Conservation (phyloP, 176 grass and related monocot genomes). For the Zea mays region DNA sequence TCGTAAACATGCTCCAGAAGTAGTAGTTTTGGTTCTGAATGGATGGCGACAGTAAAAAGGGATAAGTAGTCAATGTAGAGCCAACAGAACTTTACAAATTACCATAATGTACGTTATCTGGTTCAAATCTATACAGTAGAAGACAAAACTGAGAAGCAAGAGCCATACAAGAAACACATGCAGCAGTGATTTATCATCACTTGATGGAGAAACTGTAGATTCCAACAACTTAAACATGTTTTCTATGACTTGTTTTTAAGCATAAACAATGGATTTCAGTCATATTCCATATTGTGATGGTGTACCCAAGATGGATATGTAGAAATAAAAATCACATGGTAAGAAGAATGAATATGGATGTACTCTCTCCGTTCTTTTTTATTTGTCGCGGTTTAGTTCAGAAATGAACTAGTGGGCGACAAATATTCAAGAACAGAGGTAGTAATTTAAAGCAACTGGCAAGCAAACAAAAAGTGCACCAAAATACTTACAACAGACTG, state of each 20-base stretch:
- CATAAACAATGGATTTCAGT: background rate
- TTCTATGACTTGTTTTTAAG: conserved; percentile 1
- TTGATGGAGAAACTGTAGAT: background rate
- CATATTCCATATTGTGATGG: background rate
- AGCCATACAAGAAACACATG: conserved; percentile 3
- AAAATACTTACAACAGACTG: conserved; percentile 68
- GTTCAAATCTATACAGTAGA: background rate
- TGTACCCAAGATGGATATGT: background rate
- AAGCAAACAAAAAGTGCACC: background rate
- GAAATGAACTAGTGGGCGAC: too few species aligned
- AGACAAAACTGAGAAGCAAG: background rate
- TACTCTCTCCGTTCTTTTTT: too few species aligned
- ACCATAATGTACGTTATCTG: background rate
- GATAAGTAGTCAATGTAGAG: background rate
- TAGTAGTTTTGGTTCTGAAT: background rate
- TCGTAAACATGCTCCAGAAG: background rate
- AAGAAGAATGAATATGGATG: background rate
- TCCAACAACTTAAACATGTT: conserved; percentile 4
- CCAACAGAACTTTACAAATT: background rate
- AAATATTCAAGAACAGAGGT: too few species aligned
- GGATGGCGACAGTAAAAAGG: background rate
- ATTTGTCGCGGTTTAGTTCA: too few species aligned
- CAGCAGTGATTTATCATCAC: background rate
- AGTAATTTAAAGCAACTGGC: background rate
- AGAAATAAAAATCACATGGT: background rate